phyloP scores from a whole-genome alignment of 2,329 filamentous ascomycete genomes.

The Aspergillus sp. region DNA sequence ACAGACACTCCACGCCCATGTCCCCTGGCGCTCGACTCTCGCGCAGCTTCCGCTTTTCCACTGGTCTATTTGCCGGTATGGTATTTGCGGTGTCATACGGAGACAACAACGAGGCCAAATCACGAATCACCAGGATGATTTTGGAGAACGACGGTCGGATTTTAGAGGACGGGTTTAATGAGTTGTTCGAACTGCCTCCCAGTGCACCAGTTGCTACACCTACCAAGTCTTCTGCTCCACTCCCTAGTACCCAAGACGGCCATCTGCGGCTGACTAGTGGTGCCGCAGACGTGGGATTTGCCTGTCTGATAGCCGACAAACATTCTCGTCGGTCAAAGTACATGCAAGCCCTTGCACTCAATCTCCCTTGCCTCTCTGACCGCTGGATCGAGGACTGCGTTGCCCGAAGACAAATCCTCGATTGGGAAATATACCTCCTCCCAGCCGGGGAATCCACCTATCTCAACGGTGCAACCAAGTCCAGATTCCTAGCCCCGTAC shows the following conservation, averaged over 20 bases:
- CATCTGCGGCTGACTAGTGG: constrained; percentile 57
- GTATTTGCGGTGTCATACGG: constrained; percentile 80
- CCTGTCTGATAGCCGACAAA: constrained; percentile 80
- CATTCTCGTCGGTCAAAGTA: constrained; percentile 89
- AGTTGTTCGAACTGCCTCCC: constrained; percentile 65
- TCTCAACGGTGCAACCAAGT: constrained; percentile 74
- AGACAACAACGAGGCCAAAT: constrained; percentile 57
- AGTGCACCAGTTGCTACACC: constrained; percentile 32
- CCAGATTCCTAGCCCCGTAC: constrained; percentile 67
- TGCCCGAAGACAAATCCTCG: constrained; percentile 59
- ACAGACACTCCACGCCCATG: constrained; percentile 42
- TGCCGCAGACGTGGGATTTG: constrained; percentile 67
- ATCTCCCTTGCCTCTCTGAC: constrained; percentile 79
- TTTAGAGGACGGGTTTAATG: constrained; percentile 74
- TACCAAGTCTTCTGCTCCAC: constrained; percentile 26
- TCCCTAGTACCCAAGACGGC: constrained; percentile 14
- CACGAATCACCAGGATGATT: constrained; percentile 64
- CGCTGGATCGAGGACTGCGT: constrained; percentile 80
- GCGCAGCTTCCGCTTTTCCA: constrained; percentile 35
- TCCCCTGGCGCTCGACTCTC: constrained; percentile 55
- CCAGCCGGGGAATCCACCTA: constrained; percentile 79
- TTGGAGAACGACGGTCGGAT: constrained; percentile 70
- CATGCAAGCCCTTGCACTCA: constrained; percentile 89
- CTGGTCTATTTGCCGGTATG: constrained; percentile 73
- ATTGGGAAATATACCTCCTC: constrained; percentile 80